These are phyloP conservation scores for Hippophae gyantsensis DNA, from an alignment of 306 rosid genomes.

Conservation along the genomic window DNA sequence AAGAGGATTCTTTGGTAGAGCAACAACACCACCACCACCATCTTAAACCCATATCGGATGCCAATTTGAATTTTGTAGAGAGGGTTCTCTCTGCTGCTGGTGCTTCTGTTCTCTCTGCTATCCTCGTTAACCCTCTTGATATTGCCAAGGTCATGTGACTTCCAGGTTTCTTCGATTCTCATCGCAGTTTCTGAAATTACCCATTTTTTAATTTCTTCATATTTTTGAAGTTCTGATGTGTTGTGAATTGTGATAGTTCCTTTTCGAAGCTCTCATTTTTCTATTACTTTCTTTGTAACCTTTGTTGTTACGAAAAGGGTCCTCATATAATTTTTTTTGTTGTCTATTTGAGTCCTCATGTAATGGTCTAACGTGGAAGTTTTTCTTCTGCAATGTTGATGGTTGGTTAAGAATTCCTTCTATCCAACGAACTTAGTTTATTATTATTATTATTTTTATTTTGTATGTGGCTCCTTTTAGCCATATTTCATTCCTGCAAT, in stretches of 20 bases:
- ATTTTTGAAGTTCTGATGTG: background rate
- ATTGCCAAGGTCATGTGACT: slow-evolving; percentile 57
- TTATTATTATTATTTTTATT: no score
- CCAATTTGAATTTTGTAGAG: slow-evolving; percentile 43
- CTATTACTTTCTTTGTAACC: background rate
- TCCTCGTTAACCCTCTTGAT: slow-evolving; percentile 84
- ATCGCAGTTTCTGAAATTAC: background rate
- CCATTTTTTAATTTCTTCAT: slow-evolving; percentile 2
- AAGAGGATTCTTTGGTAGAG: background rate
- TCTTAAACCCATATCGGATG: slow-evolving; percentile 22
- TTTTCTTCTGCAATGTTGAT: no score
- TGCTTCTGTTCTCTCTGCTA: slow-evolving; percentile 72
- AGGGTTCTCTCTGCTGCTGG: slow-evolving; percentile 71
- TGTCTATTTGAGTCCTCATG: no score
- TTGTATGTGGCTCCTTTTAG: no score
- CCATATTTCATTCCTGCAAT: no score
- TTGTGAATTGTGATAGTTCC: background rate
- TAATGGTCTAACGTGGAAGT: no score
- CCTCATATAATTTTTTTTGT: no score
- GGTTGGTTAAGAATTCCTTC: no score
- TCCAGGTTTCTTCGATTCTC: background rate
- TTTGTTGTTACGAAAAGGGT: no score
- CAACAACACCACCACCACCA: background rate
- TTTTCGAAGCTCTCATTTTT: background rate
- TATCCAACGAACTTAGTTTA: no score